Evolutionary conservation across 108 stramenopile species (phyloP), one percentile per base, ranked within the genome.

Genomic region (Conticribra weissflogii): DNA sequence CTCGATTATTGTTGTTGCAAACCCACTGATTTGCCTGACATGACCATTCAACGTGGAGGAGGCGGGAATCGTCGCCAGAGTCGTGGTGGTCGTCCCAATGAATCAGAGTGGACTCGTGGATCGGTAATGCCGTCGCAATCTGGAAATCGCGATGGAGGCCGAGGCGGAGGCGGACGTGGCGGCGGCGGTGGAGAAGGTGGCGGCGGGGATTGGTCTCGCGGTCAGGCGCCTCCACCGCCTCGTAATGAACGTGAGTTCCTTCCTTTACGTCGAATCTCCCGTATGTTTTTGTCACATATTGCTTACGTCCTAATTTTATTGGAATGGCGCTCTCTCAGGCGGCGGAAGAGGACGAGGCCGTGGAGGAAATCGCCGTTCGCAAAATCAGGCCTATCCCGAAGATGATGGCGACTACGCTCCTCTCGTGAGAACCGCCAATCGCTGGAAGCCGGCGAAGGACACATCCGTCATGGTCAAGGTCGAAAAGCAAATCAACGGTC

Each of bases 401-500:
- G 50, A 73, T 66, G 86, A 86, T 67, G 81, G 72, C 24, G 82
- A 85, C 29, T 86, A 87, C 24, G 81, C 55, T 28, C 89, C 88
- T 0, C 67, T 94, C 5, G 67, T 77, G 45, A 83, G 85, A 52
- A 80, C 84, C 9, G 81, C 73, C 18, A 91, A 91, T 66, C 81
- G 87, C 3, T 94, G 93, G 93, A 71, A 76, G 51, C 93, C 93
- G 0, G 54, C 63, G 45, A 88, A 89, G 78, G 79, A 85, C 70
- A 78, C 81, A 1, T 81, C 85, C 16, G 70, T 75, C 28, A 63
- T 88, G 56, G 88, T 74, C 29, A 82, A 81, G 50, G 81, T 88
- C 3, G 87, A 90, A 29, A 96, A 96, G 81, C 76, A 87, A 66
- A 85, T 96, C 63, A 92, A 92, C 75, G 79, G 87, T 50, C 88